Conservation (phyloP, 169 alveolate species). For the Perkinsus olseni region DNA sequence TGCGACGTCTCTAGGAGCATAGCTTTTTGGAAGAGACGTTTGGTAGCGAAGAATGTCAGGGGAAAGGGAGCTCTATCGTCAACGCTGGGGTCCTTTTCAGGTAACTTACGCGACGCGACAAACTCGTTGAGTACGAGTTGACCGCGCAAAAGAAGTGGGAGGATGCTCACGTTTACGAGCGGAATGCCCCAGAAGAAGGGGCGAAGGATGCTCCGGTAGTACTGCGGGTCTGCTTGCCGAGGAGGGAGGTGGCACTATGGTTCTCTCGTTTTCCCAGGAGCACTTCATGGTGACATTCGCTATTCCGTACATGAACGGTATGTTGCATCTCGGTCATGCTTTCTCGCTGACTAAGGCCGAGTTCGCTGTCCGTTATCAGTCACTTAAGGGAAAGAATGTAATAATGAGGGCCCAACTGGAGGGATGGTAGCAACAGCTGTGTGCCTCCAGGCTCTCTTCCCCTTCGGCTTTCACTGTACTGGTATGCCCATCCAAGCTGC, state of each 20-base stretch:
- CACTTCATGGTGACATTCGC: constrained; percentile 94
- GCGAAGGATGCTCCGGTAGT: neutral
- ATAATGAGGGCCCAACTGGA: neutral
- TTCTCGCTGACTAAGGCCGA: constrained; percentile 93
- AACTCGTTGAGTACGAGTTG: neutral
- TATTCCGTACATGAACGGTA: constrained; percentile 98
- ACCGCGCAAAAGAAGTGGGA: neutral
- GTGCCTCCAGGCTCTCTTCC: constrained; percentile 64
- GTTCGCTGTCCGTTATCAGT: constrained; percentile 89
- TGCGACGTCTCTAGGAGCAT: neutral
- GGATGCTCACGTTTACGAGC: neutral
- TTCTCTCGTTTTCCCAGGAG: constrained; percentile 38
- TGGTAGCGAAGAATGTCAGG: too few species aligned
- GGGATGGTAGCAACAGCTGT: neutral
- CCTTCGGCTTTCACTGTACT: constrained; percentile 98
- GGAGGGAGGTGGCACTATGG: too few species aligned
- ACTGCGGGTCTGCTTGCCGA: too few species aligned
- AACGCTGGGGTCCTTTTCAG: neutral
- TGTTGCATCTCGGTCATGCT: constrained; percentile 97
- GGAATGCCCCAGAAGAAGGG: neutral
- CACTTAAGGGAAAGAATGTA: constrained; percentile 83
- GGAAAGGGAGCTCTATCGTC: too few species aligned
- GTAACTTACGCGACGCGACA: neutral
- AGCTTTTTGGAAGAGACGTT: neutral
- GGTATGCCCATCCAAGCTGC: constrained; percentile 98